Evolutionary conservation across 1,284 basidiomycete genomes (phyloP).

Genomic region (Blastosporella zonata): DNA sequence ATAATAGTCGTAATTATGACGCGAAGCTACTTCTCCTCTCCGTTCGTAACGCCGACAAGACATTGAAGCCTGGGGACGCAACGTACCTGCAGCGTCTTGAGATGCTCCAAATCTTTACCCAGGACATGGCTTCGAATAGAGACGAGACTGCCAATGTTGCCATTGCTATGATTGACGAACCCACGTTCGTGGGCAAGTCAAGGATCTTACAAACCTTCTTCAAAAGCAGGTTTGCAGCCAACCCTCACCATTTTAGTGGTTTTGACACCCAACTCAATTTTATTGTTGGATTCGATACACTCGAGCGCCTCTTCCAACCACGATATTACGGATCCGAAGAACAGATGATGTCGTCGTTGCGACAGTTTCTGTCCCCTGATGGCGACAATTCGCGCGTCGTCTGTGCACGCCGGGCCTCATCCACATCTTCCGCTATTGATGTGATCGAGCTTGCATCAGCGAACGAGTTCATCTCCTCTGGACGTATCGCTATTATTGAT

Average conservation of each 20-base stretch:
- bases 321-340: conserved; percentile 66
- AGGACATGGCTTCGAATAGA: conserved; percentile 36
- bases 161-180: conserved; percentile 82
- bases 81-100: conserved; percentile 71
- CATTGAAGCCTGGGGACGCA: conserved; percentile 69
- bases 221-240: conserved; percentile 31
- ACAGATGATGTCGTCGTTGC: conserved; percentile 56
- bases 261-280: conserved; percentile 51
- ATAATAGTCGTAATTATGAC: conserved; percentile 48
- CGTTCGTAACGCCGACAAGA: conserved; percentile 88
- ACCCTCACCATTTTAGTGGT: conserved; percentile 11
- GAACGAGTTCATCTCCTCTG: conserved; percentile 49
- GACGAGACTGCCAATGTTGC: conserved; percentile 54
- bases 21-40: conserved; percentile 83
- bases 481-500: conserved; percentile 57
- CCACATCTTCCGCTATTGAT: conserved; percentile 21
- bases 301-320: conserved; percentile 79
- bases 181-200: conserved; percentile 88
- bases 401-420: conserved; percentile 57
- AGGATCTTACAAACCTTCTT: conserved; percentile 56
- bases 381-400: conserved; percentile 69
- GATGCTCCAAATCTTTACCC: conserved; percentile 76
- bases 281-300: conserved; percentile 85
- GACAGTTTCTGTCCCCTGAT: conserved; percentile 57
- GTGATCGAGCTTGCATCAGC: conserved; percentile 28